Conservation (phyloP, 148 eudicot genomes). For the Simmondsia chinensis region DNA sequence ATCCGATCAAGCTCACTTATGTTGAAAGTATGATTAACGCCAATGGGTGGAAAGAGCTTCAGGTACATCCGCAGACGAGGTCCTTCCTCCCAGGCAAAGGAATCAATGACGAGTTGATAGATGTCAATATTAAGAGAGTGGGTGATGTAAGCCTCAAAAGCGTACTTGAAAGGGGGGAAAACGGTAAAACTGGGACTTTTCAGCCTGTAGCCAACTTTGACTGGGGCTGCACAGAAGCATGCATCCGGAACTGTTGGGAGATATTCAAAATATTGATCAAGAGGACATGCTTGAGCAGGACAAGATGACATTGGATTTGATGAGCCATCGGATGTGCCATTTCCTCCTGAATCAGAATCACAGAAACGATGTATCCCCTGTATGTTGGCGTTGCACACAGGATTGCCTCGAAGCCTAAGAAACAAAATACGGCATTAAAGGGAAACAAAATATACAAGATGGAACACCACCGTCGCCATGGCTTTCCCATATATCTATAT, state of each 20-base stretch:
- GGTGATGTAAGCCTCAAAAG: slow-evolving; percentile 48
- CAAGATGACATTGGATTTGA: slow-evolving; percentile 40
- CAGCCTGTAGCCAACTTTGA: slow-evolving; percentile 66
- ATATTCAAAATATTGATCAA: slow-evolving; percentile 41
- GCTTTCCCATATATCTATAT: background rate
- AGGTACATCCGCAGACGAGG: slow-evolving; percentile 80
- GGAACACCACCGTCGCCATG: background rate
- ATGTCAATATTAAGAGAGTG: slow-evolving; percentile 32
- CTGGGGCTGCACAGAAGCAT: slow-evolving; percentile 91
- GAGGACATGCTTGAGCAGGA: slow-evolving; percentile 51
- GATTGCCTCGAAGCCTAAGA: slow-evolving; percentile 67
- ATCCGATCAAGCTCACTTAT: slow-evolving; percentile 51
- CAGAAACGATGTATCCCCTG: slow-evolving; percentile 37
- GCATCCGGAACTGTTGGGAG: slow-evolving; percentile 45
- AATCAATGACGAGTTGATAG: slow-evolving; percentile 63
- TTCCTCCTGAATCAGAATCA: slow-evolving; percentile 34
- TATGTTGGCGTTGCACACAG: slow-evolving; percentile 45
- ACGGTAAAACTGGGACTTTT: slow-evolving; percentile 82
- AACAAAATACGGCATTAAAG: background rate
- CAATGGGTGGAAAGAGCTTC: slow-evolving; percentile 54
- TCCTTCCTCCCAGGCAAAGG: slow-evolving; percentile 68
- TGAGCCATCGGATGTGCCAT: slow-evolving; percentile 15
- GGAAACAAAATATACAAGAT: background rate
- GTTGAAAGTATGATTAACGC: slow-evolving; percentile 30
- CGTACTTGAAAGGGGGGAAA: slow-evolving; percentile 45